Evolutionary conservation across 257 asterid species (phyloP).

Genomic region (Rehmannia glutinosa): DNA sequence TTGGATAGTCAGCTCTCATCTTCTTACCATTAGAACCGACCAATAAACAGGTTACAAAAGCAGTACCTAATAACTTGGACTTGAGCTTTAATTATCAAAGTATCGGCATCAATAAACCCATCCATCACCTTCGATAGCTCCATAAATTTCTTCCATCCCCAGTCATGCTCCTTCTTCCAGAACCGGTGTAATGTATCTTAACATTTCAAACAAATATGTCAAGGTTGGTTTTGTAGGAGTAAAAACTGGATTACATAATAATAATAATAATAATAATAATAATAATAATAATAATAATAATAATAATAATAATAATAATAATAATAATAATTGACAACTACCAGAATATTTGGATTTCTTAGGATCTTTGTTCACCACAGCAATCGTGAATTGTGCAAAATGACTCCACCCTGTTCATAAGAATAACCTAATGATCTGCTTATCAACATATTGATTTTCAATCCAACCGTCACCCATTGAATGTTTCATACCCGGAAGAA

Average conservation of each 20-base stretch:
- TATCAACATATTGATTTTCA: background rate
- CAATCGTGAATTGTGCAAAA: slow-evolving; percentile 92
- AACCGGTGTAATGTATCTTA: slow-evolving; percentile 93
- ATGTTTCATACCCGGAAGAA: slow-evolving; percentile 69
- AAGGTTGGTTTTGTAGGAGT: background rate
- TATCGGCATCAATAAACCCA: slow-evolving; percentile 85
- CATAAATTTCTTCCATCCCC: slow-evolving; percentile 99
- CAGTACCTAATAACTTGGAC: slow-evolving; percentile 90
- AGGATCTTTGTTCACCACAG: slow-evolving; percentile 93
- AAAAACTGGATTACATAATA: background rate
- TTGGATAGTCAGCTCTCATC: too few relatives aligned
- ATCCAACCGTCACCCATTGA: background rate
- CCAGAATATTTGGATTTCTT: slow-evolving; percentile 95
- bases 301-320: background rate
- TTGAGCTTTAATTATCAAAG: slow-evolving; percentile 87
- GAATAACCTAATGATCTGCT: background rate
- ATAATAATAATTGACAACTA: slow-evolving; percentile 16
- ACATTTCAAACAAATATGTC: slow-evolving; percentile 5
- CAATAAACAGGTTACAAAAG: background rate
- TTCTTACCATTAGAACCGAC: too few relatives aligned
- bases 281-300: background rate
- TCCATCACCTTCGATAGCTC: slow-evolving; percentile 85
- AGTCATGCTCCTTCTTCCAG: slow-evolving; percentile 97
- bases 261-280: too few relatives aligned
- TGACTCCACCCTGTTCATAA: slow-evolving; percentile 89